Evolutionary conservation across 371 early-diverging fungal genomes (phyloP), one percentile per base, ranked within the genome.

Genomic region (Circinella umbellata): DNA sequence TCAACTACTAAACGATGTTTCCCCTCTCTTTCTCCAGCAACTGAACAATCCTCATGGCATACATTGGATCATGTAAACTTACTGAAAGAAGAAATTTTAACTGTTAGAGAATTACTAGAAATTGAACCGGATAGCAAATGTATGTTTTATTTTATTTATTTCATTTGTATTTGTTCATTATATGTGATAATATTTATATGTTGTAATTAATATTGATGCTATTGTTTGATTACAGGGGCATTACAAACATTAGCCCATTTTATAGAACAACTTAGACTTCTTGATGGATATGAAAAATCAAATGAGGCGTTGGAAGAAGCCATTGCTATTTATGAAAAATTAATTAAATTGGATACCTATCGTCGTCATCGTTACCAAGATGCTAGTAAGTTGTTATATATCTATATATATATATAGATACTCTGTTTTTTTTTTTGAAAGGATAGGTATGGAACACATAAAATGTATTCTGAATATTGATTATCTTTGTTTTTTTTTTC

Each of bases 41-140:
- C 27, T 27, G 27, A 27, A 27, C 15, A 14, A 61, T 57, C 27
- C 5, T 42, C 67, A 6, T 85, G 85, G 85, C 77, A 75, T 48
- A 70, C 76, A 0, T 49, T 81, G 36, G 89, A 88, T 61, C 79
- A 81, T 36, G 66, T 72, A 1, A 73, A 73, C 6, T 66, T 89
- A 17, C 73, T 93, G 63, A 70, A 79, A 34, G 77, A 81, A 36
- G 94, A 96, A 72, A 83, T 93, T 46, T 70, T 80, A 14, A 79
- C 81, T 14, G 84, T 96, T 17, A 80, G 89, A 38, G 97, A 96
- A 71, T 80, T 98, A 54, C 63, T 91, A 9, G 96, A 96, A 27
- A 54, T 95, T 37, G 98, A 97, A 69, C 96, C 96, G 0, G 92
- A 94, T 46, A 89, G 93, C 73, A 93, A 94, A 85, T 94, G 97